Evolutionary conservation across 768 basidiomycete genomes (phyloP), one percentile per base, ranked within the genome.

Genomic region (Favolaschia claudopus): DNA sequence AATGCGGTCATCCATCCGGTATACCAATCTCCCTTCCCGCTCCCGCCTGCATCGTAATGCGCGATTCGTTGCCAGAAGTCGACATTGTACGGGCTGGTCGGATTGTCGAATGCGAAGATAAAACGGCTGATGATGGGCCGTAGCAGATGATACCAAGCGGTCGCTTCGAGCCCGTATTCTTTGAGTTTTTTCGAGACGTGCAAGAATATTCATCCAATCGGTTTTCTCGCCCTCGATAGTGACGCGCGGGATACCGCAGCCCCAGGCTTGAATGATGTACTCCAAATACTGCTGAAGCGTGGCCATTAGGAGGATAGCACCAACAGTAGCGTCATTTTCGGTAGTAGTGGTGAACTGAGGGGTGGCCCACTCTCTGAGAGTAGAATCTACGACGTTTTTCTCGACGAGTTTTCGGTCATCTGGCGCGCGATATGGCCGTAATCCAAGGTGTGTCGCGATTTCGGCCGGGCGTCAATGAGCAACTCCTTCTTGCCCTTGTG

Each of bases 341-440:
- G 78, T 80, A 7, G 82, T 83, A 2, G 82, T 84, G 8, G 76
- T 72, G 63, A 84, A 82, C 27, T 69, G 46, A 6, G 81, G 81
- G 17, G 76, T 66, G 34, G 82, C 70, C 78, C 81, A 83, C 0
- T 73, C 67, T 27, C 71, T 65, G 4, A 83, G 66, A 0, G 62
- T 48, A 5, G 70, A 63, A 56, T 77, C 69, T 1, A 69, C 58
- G 22, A 74, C 69, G 58, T 73, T 72, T 47, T 69, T 39, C 22
- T 72, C 34, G 14, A 75, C 67, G 20, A 58, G 27, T 1, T n/a
- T n/a, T 52, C 49, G 5, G 60, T 60, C 65, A 76, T 70, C 32
- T 67, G 52, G 24, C 47, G 20, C 1, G 72, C 64, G n/a, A 76
- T 38, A 28, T 64, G 27, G 2, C 67, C 70, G 46, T 72, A 72